Base-by-base conservation (phyloP, 257 asterid genomes). In the Rubia yunnanensis region DNA sequence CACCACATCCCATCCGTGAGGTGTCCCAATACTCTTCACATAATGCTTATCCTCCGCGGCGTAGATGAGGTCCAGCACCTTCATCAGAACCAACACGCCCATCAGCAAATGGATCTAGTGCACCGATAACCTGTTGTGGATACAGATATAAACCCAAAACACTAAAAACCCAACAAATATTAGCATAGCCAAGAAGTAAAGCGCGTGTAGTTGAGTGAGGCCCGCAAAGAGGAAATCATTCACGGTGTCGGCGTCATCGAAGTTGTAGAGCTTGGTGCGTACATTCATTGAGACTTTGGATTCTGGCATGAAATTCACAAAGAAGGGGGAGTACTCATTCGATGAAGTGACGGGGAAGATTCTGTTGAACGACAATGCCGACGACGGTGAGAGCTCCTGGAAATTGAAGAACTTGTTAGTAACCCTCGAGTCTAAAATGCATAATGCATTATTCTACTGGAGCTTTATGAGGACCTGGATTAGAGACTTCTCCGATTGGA, bases 1-100 rank as follows among this genome's bases (percentile, higher is more conserved):
- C 92, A 90, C 70, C 61, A 89, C 96, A 82, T 94, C 96, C 97
- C 99, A 94, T 39, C 96, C 99, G 32, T 94, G 99, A 10, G 97
- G 94, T 38, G 96, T 90, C 69, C 99, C 99, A 0, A 95, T 88
- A 64, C 81, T 90, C 85, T 94, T 94, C 74, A 94, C 96, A 28
- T 83, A 94, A 68, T 94, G 99, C 76, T 90, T 90, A 72, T 94
- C 95, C 84, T 94, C 97, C 0, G 99, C 97, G 6, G 97, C 97
- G 59, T 73, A 83, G 0, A 94, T 81, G 76, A 94, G 70, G 68
- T 94, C 88, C 89, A 94, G 70, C 2, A 95, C 95, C 79, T 94
- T 90, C 85, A 86, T 81, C 36, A 90, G 36, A 41, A 94, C 92
- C 74, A 94, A 78, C 63, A 80, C 64, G 39, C 85, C 86, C 99